A percentile compares a stretch with the other conserved stretches of the same genome.
These are phyloP conservation scores for Phytophthora aleatoria DNA, from an alignment of 352 stramenopile species.

Conservation along the genomic window DNA sequence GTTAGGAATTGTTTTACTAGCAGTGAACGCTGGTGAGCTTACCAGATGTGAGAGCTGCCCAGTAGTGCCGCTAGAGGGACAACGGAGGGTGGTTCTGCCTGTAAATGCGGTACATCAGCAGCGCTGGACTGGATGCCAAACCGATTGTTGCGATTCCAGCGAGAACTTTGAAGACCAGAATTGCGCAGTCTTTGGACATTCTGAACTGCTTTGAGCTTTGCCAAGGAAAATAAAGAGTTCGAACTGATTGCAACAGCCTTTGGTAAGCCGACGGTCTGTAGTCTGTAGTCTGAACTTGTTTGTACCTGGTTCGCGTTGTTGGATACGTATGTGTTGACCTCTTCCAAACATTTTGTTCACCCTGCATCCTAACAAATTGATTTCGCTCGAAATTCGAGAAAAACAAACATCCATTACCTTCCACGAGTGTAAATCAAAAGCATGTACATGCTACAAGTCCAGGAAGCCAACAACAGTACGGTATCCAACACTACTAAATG, in stretches of 20 bases:
- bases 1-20: not conserved
- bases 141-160: conserved; percentile 36
- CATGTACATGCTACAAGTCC: no score
- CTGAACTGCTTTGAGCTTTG: no score
- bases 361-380: conserved; percentile 23
- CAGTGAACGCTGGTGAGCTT: conserved; percentile 16
- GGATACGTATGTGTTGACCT: conserved; percentile 3
- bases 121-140: conserved; percentile 48
- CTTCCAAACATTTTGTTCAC: conserved; percentile 26
- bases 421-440: no score
- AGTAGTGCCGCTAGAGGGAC: conserved; percentile 46
- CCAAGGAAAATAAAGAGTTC: no score
- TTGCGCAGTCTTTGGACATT: conserved; percentile 30
- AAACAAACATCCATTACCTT: not conserved
- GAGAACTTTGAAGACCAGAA: conserved; percentile 36
- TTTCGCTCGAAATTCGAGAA: not conserved
- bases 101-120: conserved; percentile 47
- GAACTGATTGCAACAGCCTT: no score
- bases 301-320: not conserved
- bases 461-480: conserved; percentile 2
- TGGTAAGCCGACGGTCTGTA: no score
- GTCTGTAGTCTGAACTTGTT: no score
- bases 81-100: conserved; percentile 44
- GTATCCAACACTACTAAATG: conserved; percentile 14
- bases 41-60: conserved; percentile 47